Evolutionary conservation across 305 asterid species (phyloP).

Genomic region (Rubia peregrina): DNA sequence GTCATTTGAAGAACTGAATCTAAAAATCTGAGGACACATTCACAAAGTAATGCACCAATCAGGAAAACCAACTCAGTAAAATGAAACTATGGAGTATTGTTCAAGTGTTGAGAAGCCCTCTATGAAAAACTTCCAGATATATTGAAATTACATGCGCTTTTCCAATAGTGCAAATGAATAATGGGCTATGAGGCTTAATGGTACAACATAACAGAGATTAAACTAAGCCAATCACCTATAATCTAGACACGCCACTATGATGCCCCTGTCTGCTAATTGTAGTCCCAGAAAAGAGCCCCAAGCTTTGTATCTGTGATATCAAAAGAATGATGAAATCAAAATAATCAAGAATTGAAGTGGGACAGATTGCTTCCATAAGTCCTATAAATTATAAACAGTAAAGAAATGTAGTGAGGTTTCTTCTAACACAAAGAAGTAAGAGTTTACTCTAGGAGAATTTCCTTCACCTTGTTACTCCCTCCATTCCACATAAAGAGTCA

Average conservation of each 20-base stretch:
- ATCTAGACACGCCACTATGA: slow-evolving; percentile 92
- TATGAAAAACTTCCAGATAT: not conserved
- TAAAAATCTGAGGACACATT: not conserved
- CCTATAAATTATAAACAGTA: not conserved
- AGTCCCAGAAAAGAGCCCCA: slow-evolving; percentile 95
- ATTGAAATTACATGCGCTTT: not conserved
- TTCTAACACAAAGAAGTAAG: not conserved
- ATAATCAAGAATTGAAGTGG: slow-evolving; percentile 7
- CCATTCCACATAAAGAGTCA: too few relatives aligned
- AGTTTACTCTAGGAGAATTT: not conserved
- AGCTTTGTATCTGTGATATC: slow-evolving; percentile 70
- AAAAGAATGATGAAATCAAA: not conserved
- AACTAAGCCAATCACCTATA: slow-evolving; percentile 56
- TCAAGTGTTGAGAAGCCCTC: not conserved
- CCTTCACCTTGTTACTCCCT: too few relatives aligned
- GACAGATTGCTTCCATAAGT: not conserved
- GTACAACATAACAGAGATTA: slow-evolving; percentile 7
- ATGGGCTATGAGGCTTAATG: not conserved
- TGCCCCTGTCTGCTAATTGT: slow-evolving; percentile 81
- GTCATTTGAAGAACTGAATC: not conserved
- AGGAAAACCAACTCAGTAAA: not conserved
- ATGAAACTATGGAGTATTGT: not conserved
- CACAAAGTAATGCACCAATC: not conserved
- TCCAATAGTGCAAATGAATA: not conserved
- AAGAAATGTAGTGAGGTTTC: not conserved